Conservation (phyloP, 2,329 filamentous ascomycete species). For the Fusarium pseudoanthophilum region DNA sequence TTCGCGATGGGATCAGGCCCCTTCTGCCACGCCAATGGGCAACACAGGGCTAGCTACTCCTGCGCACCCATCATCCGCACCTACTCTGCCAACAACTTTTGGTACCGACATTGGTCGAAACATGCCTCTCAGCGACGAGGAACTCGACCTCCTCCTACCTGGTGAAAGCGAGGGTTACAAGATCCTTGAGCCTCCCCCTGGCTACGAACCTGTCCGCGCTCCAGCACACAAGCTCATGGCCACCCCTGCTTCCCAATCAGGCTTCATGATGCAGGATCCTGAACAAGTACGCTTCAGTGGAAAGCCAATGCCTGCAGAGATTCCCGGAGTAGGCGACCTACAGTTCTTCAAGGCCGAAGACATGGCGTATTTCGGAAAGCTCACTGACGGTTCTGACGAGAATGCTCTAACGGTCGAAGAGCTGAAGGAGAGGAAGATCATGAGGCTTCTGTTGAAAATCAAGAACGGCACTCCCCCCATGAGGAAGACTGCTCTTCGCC, state of each 20-base stretch:
- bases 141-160: slow-evolving; percentile 90
- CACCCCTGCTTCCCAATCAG: slow-evolving; percentile 78
- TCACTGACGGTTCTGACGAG: slow-evolving; percentile 94
- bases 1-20: slow-evolving; percentile 93
- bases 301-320: slow-evolving; percentile 93
- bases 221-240: slow-evolving; percentile 79
- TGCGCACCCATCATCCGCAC: slow-evolving; percentile 74
- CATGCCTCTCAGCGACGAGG: slow-evolving; percentile 88
- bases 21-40: slow-evolving; percentile 80
- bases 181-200: slow-evolving; percentile 87
- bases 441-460: slow-evolving; percentile 95
- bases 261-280: slow-evolving; percentile 98
- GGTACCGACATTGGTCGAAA: slow-evolving; percentile 86
- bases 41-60: slow-evolving; percentile 81
- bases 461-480: slow-evolving; percentile 99
- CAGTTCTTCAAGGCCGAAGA: slow-evolving; percentile 99
- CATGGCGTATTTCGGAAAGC: slow-evolving; percentile 98
- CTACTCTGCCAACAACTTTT: slow-evolving; percentile 69
- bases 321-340: slow-evolving; percentile 93
- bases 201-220: slow-evolving; percentile 86
- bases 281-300: slow-evolving; percentile 84
- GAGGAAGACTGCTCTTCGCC: slow-evolving; percentile 96
- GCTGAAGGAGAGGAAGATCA: slow-evolving; percentile 97
- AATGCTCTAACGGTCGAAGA: slow-evolving; percentile 93
- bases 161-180: slow-evolving; percentile 92